phyloP scores from a whole-genome alignment of 2,329 filamentous ascomycete genomes.

The Clonostachys rosea region DNA sequence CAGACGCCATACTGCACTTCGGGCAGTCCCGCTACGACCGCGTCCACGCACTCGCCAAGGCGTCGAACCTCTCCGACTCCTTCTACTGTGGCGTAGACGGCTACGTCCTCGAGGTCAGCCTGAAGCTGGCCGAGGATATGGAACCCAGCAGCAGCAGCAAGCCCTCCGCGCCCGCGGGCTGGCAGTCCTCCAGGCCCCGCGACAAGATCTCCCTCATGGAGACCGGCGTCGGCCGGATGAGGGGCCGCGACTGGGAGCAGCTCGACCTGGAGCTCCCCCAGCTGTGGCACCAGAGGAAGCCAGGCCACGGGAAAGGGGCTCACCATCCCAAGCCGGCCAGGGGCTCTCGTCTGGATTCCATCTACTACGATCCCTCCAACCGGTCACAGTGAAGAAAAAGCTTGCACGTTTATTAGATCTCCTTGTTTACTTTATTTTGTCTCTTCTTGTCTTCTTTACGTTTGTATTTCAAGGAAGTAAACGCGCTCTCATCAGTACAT shows the following conservation, averaged over 20 bases:
- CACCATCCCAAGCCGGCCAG: too few relatives aligned
- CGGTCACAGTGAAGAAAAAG: too few relatives aligned
- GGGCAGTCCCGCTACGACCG: constrained; percentile 20
- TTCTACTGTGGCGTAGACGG: constrained; percentile 46
- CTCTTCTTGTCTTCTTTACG: neutral
- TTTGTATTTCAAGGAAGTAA: neutral
- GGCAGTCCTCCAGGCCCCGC: constrained; percentile 9
- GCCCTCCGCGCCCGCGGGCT: constrained; percentile 12
- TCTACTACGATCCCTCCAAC: neutral
- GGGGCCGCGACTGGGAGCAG: constrained; percentile 1
- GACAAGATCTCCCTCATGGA: constrained; percentile 19
- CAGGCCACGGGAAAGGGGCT: too few relatives aligned
- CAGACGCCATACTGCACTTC: constrained; percentile 44
- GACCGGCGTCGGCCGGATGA: constrained; percentile 15
- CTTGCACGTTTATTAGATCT: too few relatives aligned
- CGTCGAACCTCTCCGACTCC: constrained; percentile 37
- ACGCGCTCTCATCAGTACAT: neutral
- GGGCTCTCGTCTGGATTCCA: neutral
- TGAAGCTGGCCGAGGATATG: constrained; percentile 16
- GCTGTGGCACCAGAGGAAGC: neutral
- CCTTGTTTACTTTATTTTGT: too few relatives aligned
- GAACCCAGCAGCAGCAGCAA: neutral
- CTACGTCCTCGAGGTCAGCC: constrained; percentile 35
- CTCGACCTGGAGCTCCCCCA: neutral
- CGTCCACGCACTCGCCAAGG: constrained; percentile 41